Evolutionary conservation across 331 rosid genomes (phyloP).

Genomic region (Prunus yedoensis): DNA sequence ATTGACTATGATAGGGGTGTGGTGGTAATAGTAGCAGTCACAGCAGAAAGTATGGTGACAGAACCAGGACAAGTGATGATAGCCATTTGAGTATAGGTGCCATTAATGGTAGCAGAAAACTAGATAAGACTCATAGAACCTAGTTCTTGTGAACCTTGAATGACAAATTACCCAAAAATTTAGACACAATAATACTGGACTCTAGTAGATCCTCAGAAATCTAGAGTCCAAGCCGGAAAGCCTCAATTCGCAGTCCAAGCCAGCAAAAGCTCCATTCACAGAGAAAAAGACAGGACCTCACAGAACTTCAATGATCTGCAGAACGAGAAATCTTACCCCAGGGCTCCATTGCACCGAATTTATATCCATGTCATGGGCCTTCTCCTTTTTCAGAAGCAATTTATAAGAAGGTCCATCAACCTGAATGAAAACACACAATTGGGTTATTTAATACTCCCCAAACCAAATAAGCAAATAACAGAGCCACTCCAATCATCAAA

Average conservation of each 20-base stretch:
- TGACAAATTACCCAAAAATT: background rate
- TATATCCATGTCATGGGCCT: constrained; percentile 86
- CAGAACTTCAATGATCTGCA: constrained; percentile 4
- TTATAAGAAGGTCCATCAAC: constrained; percentile 66
- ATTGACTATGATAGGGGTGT: background rate
- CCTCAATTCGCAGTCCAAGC: background rate
- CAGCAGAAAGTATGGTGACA: background rate
- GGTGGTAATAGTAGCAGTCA: background rate
- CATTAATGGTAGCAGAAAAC: constrained; percentile 1
- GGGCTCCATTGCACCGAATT: constrained; percentile 91
- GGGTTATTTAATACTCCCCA: constrained; percentile 1
- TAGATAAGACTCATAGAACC: background rate
- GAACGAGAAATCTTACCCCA: constrained; percentile 64
- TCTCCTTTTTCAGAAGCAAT: constrained; percentile 69
- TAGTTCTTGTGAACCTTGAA: no score
- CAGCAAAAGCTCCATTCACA: background rate
- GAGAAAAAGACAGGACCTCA: background rate
- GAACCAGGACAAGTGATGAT: background rate
- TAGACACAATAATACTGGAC: background rate
- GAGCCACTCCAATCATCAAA: background rate
- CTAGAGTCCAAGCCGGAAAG: background rate
- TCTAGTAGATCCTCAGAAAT: background rate
- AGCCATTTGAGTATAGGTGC: background rate
- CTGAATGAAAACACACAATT: constrained; percentile 33
- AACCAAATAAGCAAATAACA: background rate